Evolutionary conservation across 352 stramenopile genomes (phyloP).

Genomic region (Pythium aquatile): DNA sequence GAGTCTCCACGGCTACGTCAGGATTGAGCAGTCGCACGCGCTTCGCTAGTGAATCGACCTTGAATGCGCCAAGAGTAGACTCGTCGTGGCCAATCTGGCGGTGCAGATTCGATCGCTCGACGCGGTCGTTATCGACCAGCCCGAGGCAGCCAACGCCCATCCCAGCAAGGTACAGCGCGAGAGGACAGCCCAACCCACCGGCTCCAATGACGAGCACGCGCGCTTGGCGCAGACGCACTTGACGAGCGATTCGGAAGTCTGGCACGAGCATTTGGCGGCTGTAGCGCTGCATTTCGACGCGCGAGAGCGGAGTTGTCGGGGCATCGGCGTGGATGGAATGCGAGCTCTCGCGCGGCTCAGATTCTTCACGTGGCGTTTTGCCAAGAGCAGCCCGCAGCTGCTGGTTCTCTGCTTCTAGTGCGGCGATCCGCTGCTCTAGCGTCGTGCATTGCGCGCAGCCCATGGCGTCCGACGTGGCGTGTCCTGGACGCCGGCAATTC

Average conservation of each 20-base stretch:
- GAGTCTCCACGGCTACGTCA: conserved; percentile 53
- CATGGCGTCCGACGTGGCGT: not conserved
- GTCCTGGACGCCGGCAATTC: not conserved
- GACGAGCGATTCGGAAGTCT: conserved; percentile 88
- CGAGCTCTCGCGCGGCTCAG: not conserved
- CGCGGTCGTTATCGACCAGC: conserved; percentile 94
- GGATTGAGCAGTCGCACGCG: conserved; percentile 76
- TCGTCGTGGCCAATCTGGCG: conserved; percentile 95
- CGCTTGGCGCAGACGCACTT: conserved; percentile 76
- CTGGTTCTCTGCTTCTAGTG: conserved; percentile 31
- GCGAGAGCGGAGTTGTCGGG: conserved; percentile 44
- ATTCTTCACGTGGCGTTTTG: not conserved
- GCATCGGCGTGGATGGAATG: not conserved
- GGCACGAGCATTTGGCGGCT: conserved; percentile 93
- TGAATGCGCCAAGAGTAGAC: conserved; percentile 74
- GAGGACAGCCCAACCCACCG: conserved; percentile 94
- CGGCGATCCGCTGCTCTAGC: conserved; percentile 27
- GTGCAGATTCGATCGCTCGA: conserved; percentile 97
- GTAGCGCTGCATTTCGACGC: conserved; percentile 82
- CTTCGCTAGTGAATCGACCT: conserved; percentile 85
- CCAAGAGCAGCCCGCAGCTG: conserved; percentile 21
- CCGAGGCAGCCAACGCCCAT: conserved; percentile 93
- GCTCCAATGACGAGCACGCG: conserved; percentile 92
- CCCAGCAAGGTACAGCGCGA: conserved; percentile 93
- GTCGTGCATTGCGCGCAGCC: conserved; percentile 31